Conservation (phyloP, 1,139 yeast species). For the Yamadazyma buinensis region DNA sequence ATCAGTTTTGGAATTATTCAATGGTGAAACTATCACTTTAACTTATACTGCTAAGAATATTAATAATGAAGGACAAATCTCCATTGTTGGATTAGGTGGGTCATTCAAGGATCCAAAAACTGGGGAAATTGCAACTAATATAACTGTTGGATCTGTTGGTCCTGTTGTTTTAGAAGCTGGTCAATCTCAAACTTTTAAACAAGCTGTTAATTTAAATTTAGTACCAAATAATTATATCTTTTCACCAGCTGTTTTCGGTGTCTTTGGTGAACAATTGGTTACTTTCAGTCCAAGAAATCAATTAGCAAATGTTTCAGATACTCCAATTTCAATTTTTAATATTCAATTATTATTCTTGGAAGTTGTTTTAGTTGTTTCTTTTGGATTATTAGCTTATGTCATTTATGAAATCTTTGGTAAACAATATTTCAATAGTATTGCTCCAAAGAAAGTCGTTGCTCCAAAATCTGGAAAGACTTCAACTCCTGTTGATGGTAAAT, state of each 20-base stretch:
- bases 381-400: slow-evolving; percentile 50
- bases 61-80: slow-evolving; percentile 48
- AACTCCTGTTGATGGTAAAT: slow-evolving; percentile 19
- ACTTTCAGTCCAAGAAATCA: slow-evolving; percentile 58
- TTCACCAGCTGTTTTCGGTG: slow-evolving; percentile 57
- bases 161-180: slow-evolving; percentile 55
- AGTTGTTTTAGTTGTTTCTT: slow-evolving; percentile 46
- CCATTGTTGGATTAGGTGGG: slow-evolving; percentile 76
- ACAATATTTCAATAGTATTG: slow-evolving; percentile 27
- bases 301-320: slow-evolving; percentile 58
- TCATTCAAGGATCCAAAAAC: slow-evolving; percentile 54
- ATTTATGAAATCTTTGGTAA: slow-evolving; percentile 45
- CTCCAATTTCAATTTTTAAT: slow-evolving; percentile 64
- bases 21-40: slow-evolving; percentile 56
- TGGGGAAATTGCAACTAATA: slow-evolving; percentile 51
- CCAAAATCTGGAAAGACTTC: slow-evolving; percentile 29
- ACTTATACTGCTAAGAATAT: slow-evolving; percentile 54
- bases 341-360: slow-evolving; percentile 69
- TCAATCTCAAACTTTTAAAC: slow-evolving; percentile 46
- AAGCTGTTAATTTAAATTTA: slow-evolving; percentile 53
- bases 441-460: slow-evolving; percentile 28
- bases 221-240: slow-evolving; percentile 57
- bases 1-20: slow-evolving; percentile 41
- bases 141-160: slow-evolving; percentile 64
- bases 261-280: slow-evolving; percentile 44